phyloP scores from a whole-genome alignment of 495 filamentous ascomycete genomes.

The Pyrenula massariospora region DNA sequence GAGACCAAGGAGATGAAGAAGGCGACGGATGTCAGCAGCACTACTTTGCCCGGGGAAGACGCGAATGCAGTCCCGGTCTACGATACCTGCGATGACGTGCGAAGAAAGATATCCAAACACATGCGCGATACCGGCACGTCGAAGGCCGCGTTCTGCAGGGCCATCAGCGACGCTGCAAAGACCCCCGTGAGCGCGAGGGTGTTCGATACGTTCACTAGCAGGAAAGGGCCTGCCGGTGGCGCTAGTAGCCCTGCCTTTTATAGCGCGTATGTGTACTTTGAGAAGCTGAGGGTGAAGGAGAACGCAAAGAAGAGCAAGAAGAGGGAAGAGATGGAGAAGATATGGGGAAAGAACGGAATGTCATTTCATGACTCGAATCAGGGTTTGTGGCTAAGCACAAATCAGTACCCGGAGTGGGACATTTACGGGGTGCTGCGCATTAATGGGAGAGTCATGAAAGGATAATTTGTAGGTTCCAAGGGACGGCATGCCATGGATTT shows the following conservation, averaged over 20 bases:
- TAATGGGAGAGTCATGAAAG: too few species aligned
- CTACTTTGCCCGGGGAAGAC: slow-evolving; percentile 23
- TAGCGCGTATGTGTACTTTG: slow-evolving; percentile 41
- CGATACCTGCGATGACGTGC: slow-evolving; percentile 46
- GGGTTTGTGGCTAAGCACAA: not conserved
- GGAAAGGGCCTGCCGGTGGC: slow-evolving; percentile 32
- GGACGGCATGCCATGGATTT: too few species aligned
- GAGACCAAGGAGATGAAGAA: slow-evolving; percentile 14
- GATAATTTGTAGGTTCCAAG: too few species aligned
- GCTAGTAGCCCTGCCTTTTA: slow-evolving; percentile 33
- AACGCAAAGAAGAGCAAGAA: slow-evolving; percentile 11
- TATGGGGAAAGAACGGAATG: not conserved
- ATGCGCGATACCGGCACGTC: slow-evolving; percentile 33
- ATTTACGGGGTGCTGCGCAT: not conserved
- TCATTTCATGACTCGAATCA: not conserved
- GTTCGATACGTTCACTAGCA: slow-evolving; percentile 34
- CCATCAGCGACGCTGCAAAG: slow-evolving; percentile 14
- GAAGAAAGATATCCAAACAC: slow-evolving; percentile 39
- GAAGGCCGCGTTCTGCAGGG: slow-evolving; percentile 41
- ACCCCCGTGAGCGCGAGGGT: slow-evolving; percentile 19
- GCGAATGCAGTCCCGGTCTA: slow-evolving; percentile 29
- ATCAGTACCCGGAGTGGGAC: not conserved
- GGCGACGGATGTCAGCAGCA: slow-evolving; percentile 18
- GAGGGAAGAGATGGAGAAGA: not conserved
- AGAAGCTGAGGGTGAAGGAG: not conserved